Evolutionary conservation across 1,139 yeast genomes (phyloP).

Genomic region (Lodderomyces jiufengensis): DNA sequence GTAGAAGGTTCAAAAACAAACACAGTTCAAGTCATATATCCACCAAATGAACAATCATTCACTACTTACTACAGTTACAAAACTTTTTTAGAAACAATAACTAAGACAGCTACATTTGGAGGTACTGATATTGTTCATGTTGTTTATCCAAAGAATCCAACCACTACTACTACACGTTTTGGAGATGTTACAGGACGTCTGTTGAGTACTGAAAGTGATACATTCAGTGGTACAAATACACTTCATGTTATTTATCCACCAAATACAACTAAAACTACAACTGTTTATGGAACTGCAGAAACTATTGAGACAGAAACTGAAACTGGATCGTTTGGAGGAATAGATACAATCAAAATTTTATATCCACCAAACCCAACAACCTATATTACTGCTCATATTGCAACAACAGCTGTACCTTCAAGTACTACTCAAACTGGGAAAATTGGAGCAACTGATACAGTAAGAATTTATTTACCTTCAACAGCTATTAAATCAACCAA

Average conservation of each 20-base stretch:
- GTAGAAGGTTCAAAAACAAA: no score
- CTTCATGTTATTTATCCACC: conserved; percentile 14
- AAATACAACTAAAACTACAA: conserved; percentile 5
- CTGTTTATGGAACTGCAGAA: no score
- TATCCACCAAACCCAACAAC: conserved; percentile 14
- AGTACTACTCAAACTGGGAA: conserved; percentile 9
- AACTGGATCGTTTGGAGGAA: conserved; percentile 14
- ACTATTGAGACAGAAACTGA: conserved; percentile 3
- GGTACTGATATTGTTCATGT: conserved; percentile 19
- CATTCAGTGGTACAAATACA: conserved; percentile 7
- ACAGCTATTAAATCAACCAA: no score
- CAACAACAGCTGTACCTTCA: conserved; percentile 14
- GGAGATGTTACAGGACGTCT: neutral
- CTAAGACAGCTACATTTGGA: conserved; percentile 8
- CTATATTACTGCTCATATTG: conserved; percentile 14
- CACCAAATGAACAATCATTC: no score
- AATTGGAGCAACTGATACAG: conserved; percentile 16
- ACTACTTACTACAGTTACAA: no score
- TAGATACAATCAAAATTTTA: conserved; percentile 13
- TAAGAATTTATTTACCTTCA: conserved; percentile 13
- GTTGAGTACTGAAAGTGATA: conserved; percentile 9
- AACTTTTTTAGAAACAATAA: no score
- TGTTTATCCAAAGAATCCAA: no score
- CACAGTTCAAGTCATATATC: no score
- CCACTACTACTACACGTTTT: conserved; percentile 1